Conservation (phyloP, 345 rosid species). For the Hibiscus trionum region DNA sequence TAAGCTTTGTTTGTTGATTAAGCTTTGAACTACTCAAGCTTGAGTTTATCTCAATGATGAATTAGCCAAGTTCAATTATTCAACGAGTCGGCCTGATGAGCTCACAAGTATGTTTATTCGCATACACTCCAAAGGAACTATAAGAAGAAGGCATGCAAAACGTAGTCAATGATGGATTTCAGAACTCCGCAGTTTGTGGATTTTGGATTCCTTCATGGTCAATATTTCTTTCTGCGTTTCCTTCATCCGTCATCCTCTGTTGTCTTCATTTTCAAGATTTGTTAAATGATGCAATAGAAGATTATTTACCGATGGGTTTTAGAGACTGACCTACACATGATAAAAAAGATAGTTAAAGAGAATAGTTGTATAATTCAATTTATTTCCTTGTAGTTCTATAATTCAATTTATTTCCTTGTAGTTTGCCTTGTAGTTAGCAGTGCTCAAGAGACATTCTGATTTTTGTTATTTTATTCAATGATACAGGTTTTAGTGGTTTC, state of each 20-base stretch:
- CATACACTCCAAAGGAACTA: background rate
- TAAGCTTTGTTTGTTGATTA: background rate
- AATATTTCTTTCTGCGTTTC: background rate
- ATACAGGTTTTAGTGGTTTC: slow-evolving; percentile 80
- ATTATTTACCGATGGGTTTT: background rate
- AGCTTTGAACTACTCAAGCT: background rate
- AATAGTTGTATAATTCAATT: slow-evolving; percentile 1
- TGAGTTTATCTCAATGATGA: background rate
- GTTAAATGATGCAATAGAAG: background rate
- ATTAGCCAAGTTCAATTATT: background rate
- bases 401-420: background rate
- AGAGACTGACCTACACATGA: background rate
- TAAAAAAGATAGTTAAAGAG: background rate
- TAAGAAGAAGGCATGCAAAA: background rate
- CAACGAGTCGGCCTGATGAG: background rate
- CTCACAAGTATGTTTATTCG: background rate
- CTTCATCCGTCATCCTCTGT: background rate
- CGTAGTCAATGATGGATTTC: background rate
- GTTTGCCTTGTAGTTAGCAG: background rate
- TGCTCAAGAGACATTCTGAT: background rate
- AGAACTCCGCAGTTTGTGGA: background rate
- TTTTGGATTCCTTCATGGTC: background rate
- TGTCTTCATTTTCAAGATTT: slow-evolving; percentile 3
- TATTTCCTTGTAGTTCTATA: background rate
- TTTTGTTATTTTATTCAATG: slow-evolving; percentile 2